Evolutionary conservation across 345 rosid genomes (phyloP).

Genomic region (Sonneratia caseolaris): DNA sequence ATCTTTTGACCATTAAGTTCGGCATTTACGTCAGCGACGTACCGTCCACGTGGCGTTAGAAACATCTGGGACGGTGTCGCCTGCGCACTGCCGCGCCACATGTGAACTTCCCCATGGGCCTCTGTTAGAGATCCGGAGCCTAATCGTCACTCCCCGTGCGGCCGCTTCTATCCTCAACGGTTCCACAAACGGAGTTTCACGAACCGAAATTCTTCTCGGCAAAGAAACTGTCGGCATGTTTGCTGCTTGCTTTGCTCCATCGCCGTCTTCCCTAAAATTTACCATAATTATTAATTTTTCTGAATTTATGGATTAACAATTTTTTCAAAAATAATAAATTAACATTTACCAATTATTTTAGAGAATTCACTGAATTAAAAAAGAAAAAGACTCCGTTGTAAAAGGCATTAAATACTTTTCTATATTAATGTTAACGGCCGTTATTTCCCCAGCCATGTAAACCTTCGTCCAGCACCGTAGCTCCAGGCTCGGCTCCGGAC

Average conservation of each 20-base stretch:
- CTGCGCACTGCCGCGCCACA: background rate
- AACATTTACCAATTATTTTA: too few species aligned
- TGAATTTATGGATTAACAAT: too few species aligned
- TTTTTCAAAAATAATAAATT: too few species aligned
- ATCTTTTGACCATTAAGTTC: background rate
- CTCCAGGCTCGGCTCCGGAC: background rate
- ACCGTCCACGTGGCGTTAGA: background rate
- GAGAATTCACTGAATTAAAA: too few species aligned
- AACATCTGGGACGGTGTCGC: background rate
- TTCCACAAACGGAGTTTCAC: background rate
- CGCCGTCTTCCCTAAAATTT: too few species aligned
- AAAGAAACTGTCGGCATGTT: background rate
- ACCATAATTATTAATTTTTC: too few species aligned
- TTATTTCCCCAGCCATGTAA: background rate
- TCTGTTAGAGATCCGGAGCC: background rate
- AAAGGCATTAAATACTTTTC: background rate
- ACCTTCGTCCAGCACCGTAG: background rate
- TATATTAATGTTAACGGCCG: background rate
- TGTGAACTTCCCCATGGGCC: background rate
- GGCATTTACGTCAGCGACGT: too few species aligned
- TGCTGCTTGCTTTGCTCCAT: background rate
- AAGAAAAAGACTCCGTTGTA: background rate
- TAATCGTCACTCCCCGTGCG: background rate
- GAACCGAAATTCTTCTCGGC: background rate
- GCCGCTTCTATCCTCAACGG: background rate